Conservation (phyloP, 495 filamentous ascomycete species). For the Bathelium albidoporum region DNA sequence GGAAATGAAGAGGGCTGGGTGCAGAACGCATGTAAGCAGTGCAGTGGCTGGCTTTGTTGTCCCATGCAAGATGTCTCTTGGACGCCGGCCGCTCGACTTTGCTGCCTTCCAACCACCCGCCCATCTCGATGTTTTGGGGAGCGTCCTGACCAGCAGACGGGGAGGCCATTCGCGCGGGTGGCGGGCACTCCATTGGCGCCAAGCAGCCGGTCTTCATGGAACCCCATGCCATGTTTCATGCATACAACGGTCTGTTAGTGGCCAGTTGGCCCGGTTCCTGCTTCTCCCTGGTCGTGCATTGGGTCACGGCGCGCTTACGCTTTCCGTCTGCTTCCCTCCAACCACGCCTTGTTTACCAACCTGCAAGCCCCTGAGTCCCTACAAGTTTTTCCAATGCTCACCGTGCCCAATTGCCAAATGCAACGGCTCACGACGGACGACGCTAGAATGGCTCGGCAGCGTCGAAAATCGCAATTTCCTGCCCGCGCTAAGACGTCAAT, state of each 20-base stretch:
- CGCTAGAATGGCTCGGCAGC: neutral
- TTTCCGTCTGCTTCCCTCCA: neutral
- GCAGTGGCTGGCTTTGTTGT: neutral
- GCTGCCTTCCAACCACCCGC: neutral
- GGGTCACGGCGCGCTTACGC: neutral
- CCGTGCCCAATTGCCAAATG: conserved; percentile 1
- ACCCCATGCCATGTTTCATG: neutral
- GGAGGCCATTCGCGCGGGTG: neutral
- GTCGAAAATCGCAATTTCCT: conserved; percentile 4
- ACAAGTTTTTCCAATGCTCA: neutral
- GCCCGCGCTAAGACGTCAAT: conserved; percentile 2
- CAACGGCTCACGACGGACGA: neutral
- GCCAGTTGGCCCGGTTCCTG: neutral
- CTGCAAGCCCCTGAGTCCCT: conserved; percentile 5
- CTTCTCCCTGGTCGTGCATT: neutral
- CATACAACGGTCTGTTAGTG: neutral
- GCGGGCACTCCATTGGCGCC: neutral
- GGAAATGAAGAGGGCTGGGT: neutral
- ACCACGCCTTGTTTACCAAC: conserved; percentile 4
- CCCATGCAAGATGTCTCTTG: neutral
- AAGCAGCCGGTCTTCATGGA: neutral
- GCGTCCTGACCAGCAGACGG: neutral
- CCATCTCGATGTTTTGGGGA: neutral
- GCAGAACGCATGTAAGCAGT: neutral
- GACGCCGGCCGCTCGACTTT: neutral